Conservation (phyloP, 345 rosid species). For the Aquilaria yunnanensis region DNA sequence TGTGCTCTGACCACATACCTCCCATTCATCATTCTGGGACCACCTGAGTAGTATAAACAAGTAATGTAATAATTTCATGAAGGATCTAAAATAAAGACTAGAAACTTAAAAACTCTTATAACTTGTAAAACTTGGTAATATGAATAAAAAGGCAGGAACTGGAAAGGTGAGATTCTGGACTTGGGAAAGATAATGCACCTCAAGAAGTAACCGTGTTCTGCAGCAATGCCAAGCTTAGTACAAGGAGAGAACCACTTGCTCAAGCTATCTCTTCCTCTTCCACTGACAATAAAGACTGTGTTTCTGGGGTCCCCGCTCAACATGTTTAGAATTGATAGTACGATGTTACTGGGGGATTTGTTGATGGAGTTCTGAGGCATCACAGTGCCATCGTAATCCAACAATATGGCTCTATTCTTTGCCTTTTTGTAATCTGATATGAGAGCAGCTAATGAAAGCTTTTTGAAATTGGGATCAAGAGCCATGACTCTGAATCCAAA, state of each 20-base stretch:
- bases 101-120: too few species aligned
- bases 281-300: constrained; percentile 36
- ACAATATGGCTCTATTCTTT: constrained; percentile 27
- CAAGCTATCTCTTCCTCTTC: constrained; percentile 27
- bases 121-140: too few species aligned
- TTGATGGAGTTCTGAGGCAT: constrained; percentile 23
- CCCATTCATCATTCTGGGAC: constrained; percentile 34
- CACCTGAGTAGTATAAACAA: constrained; percentile 13
- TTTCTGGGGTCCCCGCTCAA: constrained; percentile 27
- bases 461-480: constrained; percentile 33
- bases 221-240: constrained; percentile 32
- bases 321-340: constrained; percentile 21
- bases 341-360: constrained; percentile 24
- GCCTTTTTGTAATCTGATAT: constrained; percentile 23
- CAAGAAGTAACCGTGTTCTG: constrained; percentile 37
- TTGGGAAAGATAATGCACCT: constrained; percentile 13
- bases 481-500: constrained; percentile 35
- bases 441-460: constrained; percentile 22
- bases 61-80: too few species aligned
- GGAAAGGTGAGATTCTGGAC: constrained; percentile 1
- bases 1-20: background rate
- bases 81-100: too few species aligned
- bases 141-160: background rate
- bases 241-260: constrained; percentile 33
- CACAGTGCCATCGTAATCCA: constrained; percentile 40